phyloP scores from a whole-genome alignment of 1,284 basidiomycete species.

The Agroathelia rolfsii region DNA sequence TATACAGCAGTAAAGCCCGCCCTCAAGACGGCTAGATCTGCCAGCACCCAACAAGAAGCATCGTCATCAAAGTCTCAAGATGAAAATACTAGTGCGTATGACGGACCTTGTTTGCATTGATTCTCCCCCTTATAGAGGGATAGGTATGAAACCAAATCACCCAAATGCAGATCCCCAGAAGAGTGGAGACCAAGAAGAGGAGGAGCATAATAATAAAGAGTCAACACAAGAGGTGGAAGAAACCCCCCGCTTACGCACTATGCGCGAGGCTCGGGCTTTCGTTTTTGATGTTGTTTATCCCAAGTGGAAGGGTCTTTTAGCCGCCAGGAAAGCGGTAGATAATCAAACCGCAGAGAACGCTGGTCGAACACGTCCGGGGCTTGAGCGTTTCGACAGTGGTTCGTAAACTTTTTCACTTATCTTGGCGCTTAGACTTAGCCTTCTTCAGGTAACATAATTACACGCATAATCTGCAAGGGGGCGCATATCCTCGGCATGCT shows the following conservation, averaged over 20 bases:
- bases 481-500: constrained; percentile 54
- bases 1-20: too few relatives aligned
- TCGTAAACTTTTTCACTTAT: constrained; percentile 16
- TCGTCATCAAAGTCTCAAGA: too few relatives aligned
- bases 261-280: constrained; percentile 18
- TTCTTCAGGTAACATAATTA: constrained; percentile 65
- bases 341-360: constrained; percentile 15
- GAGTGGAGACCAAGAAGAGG: constrained; percentile 13
- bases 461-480: constrained; percentile 76
- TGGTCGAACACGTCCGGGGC: constrained; percentile 24
- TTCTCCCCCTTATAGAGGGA: too few relatives aligned
- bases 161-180: too few relatives aligned
- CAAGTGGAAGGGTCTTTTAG: constrained; percentile 42
- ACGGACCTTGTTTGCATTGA: too few relatives aligned
- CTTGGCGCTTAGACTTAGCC: constrained; percentile 1
- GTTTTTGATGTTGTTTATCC: constrained; percentile 40
- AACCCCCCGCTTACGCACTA: constrained; percentile 21
- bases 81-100: too few relatives aligned
- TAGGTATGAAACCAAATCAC: too few relatives aligned
- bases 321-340: constrained; percentile 17
- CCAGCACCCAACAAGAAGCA: too few relatives aligned
- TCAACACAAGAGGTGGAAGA: constrained; percentile 17
- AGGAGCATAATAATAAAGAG: constrained; percentile 18
- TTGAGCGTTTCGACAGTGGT: constrained; percentile 84
- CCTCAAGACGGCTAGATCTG: too few relatives aligned